Conservation (phyloP, 2,329 filamentous ascomycete genomes). For the Myriosclerotinia scirpicola region DNA sequence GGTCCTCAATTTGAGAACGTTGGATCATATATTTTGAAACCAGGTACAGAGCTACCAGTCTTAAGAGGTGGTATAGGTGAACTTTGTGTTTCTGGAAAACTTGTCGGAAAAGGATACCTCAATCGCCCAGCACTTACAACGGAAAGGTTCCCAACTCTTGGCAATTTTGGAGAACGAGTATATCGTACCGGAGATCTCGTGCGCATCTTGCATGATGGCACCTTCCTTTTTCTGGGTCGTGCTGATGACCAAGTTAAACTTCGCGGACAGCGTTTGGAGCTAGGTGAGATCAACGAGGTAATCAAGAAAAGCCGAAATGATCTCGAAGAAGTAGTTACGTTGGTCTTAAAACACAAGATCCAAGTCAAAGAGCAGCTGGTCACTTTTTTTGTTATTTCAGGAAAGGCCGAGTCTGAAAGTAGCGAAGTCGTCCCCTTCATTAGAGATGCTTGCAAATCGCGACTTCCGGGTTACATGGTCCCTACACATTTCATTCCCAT, state of each 20-base stretch:
- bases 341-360: slow-evolving; percentile 69
- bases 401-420: slow-evolving; percentile 34
- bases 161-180: slow-evolving; percentile 58
- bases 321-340: slow-evolving; percentile 68
- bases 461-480: slow-evolving; percentile 83
- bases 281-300: slow-evolving; percentile 86
- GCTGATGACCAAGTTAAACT: slow-evolving; percentile 92
- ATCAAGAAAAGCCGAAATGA: slow-evolving; percentile 62
- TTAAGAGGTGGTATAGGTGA: slow-evolving; percentile 79
- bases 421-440: slow-evolving; percentile 48
- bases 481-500: slow-evolving; percentile 79
- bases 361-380: slow-evolving; percentile 82
- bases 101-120: slow-evolving; percentile 88
- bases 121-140: slow-evolving; percentile 74
- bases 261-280: slow-evolving; percentile 82
- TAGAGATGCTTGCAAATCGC: slow-evolving; percentile 63
- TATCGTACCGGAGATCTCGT: slow-evolving; percentile 92
- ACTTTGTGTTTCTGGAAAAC: slow-evolving; percentile 80
- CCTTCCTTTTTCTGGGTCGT: slow-evolving; percentile 83
- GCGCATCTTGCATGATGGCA: slow-evolving; percentile 73
- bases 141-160: slow-evolving; percentile 71
- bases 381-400: slow-evolving; percentile 62
- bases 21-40: slow-evolving; percentile 74
- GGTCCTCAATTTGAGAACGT: slow-evolving; percentile 86
- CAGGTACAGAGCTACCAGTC: slow-evolving; percentile 68